Percentiles rank a stretch among this genome's conserved stretches.
Conservation (phyloP, 1,284 basidiomycete genomes). For the Apiotrichum laibachii region DNA sequence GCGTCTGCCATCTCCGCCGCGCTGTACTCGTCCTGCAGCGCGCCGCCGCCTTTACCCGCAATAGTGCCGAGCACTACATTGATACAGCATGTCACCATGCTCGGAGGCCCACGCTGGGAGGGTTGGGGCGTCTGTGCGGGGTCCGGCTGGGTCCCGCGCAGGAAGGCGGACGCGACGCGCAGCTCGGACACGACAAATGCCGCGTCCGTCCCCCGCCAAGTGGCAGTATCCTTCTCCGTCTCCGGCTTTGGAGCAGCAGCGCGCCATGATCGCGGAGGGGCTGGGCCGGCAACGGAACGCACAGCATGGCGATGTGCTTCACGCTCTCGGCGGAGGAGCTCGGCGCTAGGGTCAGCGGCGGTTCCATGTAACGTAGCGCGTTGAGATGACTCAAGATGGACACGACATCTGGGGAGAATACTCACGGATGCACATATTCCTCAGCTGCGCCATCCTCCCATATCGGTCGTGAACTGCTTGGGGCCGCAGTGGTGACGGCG, state of each 20-base stretch:
- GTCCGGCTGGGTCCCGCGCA: background rate
- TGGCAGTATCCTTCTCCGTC: background rate
- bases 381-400: background rate
- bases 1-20: slow-evolving; percentile 25
- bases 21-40: slow-evolving; percentile 4
- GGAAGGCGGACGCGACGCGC: slow-evolving; percentile 2
- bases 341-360: slow-evolving; percentile 25
- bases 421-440: slow-evolving; percentile 35
- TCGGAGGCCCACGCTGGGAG: background rate
- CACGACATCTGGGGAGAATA: background rate
- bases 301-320: slow-evolving; percentile 30
- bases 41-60: slow-evolving; percentile 20
- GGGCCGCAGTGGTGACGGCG: background rate
- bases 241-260: background rate
- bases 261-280: slow-evolving; percentile 42
- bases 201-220: background rate
- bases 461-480: background rate
- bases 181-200: slow-evolving; percentile 1
- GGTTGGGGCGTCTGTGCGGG: no score
- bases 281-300: slow-evolving; percentile 39
- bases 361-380: background rate
- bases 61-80: slow-evolving; percentile 28
- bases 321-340: slow-evolving; percentile 33
- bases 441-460: slow-evolving; percentile 5
- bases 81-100: slow-evolving; percentile 30